phyloP scores from a whole-genome alignment of 2,329 filamentous ascomycete species.

The Exophiala spinifera region DNA sequence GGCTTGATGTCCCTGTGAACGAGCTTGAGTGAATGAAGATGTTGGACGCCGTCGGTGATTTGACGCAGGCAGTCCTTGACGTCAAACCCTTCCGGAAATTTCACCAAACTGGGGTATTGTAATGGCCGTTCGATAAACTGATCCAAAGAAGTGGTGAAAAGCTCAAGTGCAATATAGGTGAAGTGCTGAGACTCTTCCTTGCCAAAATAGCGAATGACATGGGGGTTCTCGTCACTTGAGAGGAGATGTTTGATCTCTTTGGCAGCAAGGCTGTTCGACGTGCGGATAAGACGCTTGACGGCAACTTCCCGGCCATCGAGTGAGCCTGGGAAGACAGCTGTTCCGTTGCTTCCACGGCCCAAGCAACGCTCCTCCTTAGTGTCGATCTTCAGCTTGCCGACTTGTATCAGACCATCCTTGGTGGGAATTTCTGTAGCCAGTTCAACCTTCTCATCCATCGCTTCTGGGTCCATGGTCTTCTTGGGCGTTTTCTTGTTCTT shows the following conservation, averaged over 20 bases:
- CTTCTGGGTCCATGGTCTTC: conserved; percentile 34
- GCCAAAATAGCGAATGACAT: conserved; percentile 95
- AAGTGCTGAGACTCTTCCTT: conserved; percentile 87
- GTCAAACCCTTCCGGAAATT: conserved; percentile 62
- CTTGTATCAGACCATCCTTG: conserved; percentile 60
- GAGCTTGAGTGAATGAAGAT: conserved; percentile 87
- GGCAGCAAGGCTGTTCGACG: conserved; percentile 92
- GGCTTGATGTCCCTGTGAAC: conserved; percentile 97
- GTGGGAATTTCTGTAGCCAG: conserved; percentile 45
- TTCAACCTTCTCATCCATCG: conserved; percentile 24
- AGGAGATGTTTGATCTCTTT: conserved; percentile 88
- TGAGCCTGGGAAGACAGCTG: conserved; percentile 88
- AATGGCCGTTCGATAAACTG: conserved; percentile 80
- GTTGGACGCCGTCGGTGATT: conserved; percentile 81
- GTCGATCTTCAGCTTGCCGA: conserved; percentile 59
- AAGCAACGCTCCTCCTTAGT: conserved; percentile 54
- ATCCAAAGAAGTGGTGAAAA: conserved; percentile 88
- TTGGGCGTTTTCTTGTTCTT: conserved; percentile 29
- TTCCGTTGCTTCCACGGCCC: conserved; percentile 88
- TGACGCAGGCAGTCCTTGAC: conserved; percentile 79
- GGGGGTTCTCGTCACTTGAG: conserved; percentile 92
- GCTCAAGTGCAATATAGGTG: conserved; percentile 91
- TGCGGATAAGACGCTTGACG: conserved; percentile 93
- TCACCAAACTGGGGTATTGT: conserved; percentile 66
- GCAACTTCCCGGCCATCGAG: conserved; percentile 92